Percentiles rank a stretch among this genome's conserved stretches.
Conservation (phyloP, 768 basidiomycete genomes). For the Suillus discolor region DNA sequence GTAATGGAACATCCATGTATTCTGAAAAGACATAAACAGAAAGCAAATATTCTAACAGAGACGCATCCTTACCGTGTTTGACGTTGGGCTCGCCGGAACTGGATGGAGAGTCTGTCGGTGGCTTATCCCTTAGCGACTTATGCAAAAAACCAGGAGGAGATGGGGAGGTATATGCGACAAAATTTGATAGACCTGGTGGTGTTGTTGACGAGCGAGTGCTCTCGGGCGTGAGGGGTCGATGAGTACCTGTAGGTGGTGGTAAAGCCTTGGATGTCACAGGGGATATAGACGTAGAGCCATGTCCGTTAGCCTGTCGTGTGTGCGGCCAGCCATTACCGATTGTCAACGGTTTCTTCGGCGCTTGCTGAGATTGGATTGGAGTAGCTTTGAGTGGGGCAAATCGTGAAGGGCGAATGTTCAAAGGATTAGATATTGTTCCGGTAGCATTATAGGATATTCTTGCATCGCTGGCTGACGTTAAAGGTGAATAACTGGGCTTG, state of each 20-base stretch:
- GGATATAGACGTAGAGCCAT: conserved; percentile 10
- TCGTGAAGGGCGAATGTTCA: conserved; percentile 54
- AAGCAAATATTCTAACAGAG: not conserved
- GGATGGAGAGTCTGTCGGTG: conserved; percentile 18
- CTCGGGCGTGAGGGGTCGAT: conserved; percentile 30
- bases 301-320: conserved; percentile 30
- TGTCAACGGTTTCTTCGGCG: conserved; percentile 39
- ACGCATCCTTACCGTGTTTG: conserved; percentile 28
- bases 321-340: conserved; percentile 56
- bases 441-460: conserved; percentile 41
- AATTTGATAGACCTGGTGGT: conserved; percentile 34
- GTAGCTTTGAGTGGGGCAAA: conserved; percentile 15
- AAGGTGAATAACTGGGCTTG: conserved; percentile 28
- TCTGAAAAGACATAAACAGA: not conserved
- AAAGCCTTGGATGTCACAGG: conserved; percentile 16
- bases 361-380: conserved; percentile 15
- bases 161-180: conserved; percentile 35
- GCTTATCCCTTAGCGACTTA: conserved; percentile 29
- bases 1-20: conserved; percentile 2
- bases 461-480: conserved; percentile 31
- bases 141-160: conserved; percentile 38
- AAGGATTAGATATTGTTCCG: conserved; percentile 52
- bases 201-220: conserved; percentile 36
- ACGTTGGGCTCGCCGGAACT: conserved; percentile 26
- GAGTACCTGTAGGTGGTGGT: conserved; percentile 16